Conservation (phyloP, 345 rosid genomes). For the Triadica sebifera region DNA sequence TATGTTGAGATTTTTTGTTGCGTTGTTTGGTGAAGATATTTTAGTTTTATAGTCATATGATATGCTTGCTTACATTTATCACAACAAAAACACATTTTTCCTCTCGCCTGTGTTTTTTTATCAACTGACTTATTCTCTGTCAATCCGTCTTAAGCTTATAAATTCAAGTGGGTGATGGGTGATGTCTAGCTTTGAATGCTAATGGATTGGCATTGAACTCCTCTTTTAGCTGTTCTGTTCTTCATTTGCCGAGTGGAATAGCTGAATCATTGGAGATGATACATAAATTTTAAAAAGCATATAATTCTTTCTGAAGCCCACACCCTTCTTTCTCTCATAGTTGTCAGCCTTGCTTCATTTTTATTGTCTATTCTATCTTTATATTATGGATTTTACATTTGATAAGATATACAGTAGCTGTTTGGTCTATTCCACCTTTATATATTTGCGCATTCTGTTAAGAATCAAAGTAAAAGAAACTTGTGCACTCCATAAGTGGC, state of each 20-base stretch:
- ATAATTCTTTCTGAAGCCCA: no score
- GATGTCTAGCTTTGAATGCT: slow-evolving; percentile 49
- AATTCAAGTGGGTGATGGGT: slow-evolving; percentile 25
- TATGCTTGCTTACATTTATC: neutral
- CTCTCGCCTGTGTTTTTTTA: neutral
- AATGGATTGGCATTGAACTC: slow-evolving; percentile 41
- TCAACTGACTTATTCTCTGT: neutral
- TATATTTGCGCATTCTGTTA: no score
- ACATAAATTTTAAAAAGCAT: neutral
- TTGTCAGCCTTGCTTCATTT: no score
- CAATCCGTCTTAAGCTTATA: slow-evolving; percentile 64
- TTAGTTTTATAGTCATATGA: neutral
- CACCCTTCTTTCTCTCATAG: no score
- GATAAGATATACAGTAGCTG: no score
- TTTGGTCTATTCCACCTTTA: no score
- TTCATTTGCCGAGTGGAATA: slow-evolving; percentile 5
- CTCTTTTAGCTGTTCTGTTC: slow-evolving; percentile 21
- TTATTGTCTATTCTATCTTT: no score
- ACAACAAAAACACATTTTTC: neutral
- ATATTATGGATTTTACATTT: no score
- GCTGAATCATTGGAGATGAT: slow-evolving; percentile 28
- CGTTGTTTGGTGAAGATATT: neutral
- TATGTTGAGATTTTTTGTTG: neutral
- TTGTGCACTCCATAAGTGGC: no score
- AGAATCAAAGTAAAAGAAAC: no score